A percentile compares a stretch with the other conserved stretches of the same genome.
phyloP scores from a whole-genome alignment of 2,329 filamentous ascomycete species.

The Venturia effusa region DNA sequence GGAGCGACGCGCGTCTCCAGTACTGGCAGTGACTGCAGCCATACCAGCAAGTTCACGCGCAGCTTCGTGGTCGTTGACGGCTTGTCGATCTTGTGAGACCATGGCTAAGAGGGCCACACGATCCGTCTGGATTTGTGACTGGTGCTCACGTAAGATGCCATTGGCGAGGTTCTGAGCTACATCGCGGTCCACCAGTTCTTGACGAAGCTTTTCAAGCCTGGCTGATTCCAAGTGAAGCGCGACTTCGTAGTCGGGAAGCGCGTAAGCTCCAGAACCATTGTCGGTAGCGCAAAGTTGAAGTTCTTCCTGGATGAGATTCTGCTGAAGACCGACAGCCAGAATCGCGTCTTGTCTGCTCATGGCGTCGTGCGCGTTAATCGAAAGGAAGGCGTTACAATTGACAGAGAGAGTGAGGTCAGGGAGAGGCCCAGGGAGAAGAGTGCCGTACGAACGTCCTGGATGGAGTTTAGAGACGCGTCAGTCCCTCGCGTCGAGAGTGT shows the following conservation, averaged over 20 bases:
- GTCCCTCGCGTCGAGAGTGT: too few species aligned
- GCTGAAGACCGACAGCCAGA: not conserved
- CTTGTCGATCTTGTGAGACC: not conserved
- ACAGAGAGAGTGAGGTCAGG: too few species aligned
- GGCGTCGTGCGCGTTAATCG: too few species aligned
- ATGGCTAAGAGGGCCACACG: not conserved
- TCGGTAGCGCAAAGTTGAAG: too few species aligned
- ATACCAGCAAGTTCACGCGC: not conserved
- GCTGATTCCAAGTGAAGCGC: not conserved
- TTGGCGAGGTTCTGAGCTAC: not conserved
- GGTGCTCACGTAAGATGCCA: not conserved
- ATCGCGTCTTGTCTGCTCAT: not conserved
- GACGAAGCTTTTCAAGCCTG: not conserved
- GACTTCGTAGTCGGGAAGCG: not conserved
- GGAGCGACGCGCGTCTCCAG: not conserved
- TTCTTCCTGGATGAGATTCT: not conserved
- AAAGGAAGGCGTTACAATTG: too few species aligned
- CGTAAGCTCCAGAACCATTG: too few species aligned
- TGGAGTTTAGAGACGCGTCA: too few species aligned
- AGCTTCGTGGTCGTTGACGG: not conserved
- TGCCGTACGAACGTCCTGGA: too few species aligned
- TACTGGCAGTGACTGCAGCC: not conserved
- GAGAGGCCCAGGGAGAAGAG: too few species aligned
- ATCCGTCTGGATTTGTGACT: not conserved
- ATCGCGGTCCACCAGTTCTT: not conserved